A percentile compares a stretch with the other conserved stretches of the same genome.
Evolutionary conservation across 495 filamentous ascomycete species (phyloP).

Genomic region (Astrothelium macrocarpum): DNA sequence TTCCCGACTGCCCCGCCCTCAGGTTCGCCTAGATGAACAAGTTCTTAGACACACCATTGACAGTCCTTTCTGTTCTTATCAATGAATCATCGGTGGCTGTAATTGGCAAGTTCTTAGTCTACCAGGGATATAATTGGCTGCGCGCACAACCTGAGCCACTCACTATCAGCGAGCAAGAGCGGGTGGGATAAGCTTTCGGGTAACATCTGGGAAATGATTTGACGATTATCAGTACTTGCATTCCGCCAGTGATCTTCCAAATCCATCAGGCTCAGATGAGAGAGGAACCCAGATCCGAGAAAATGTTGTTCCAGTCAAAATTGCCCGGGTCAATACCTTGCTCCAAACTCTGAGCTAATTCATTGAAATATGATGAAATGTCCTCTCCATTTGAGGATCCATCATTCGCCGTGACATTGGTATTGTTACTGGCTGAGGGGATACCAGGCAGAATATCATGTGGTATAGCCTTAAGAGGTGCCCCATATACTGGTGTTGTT

Average conservation of each 20-base stretch:
- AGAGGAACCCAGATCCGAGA: conserved; percentile 11
- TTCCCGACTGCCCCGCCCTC: neutral
- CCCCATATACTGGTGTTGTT: neutral
- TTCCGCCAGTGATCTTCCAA: too few species aligned
- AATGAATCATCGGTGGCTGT: too few species aligned
- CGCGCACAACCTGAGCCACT: too few species aligned
- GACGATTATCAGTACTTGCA: too few species aligned
- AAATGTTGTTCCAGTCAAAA: conserved; percentile 16
- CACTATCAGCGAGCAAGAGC: too few species aligned
- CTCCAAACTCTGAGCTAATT: conserved; percentile 10
- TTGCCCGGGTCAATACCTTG: conserved; percentile 1
- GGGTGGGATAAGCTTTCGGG: too few species aligned
- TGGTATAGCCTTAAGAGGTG: neutral
- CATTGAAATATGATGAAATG: conserved; percentile 12
- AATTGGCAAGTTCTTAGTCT: too few species aligned
- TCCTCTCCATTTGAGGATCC: conserved; percentile 5
- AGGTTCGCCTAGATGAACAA: neutral
- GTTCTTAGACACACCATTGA: too few species aligned
- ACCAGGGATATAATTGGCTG: too few species aligned
- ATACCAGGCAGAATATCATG: neutral
- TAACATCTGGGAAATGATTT: too few species aligned
- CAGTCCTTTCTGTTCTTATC: too few species aligned
- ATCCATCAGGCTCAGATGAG: too few species aligned
- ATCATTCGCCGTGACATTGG: neutral
- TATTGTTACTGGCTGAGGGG: neutral